These are phyloP conservation scores for Aspergillus bombycis DNA, from an alignment of 2,329 filamentous ascomycete genomes.

Conservation along the genomic window DNA sequence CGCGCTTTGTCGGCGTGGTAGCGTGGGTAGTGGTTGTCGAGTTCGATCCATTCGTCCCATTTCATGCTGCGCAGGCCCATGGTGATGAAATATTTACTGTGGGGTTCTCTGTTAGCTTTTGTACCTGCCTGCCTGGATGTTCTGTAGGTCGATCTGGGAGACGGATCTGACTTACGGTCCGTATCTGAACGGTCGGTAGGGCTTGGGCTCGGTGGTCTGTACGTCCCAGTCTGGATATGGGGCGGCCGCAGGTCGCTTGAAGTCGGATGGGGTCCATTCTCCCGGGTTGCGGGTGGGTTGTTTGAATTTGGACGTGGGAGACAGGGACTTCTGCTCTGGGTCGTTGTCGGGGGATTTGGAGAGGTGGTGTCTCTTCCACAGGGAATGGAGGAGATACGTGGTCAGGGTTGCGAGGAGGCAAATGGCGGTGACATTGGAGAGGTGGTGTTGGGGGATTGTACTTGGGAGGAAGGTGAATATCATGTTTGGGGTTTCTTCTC, in stretches of 20 bases:
- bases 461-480: neutral
- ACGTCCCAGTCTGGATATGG: constrained; percentile 73
- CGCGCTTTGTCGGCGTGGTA: constrained; percentile 73
- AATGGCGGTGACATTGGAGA: constrained; percentile 33
- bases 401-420: constrained; percentile 34
- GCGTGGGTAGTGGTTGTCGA: constrained; percentile 76
- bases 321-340: constrained; percentile 47
- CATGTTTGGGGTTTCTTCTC: neutral
- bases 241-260: constrained; percentile 60
- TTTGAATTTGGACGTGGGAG: constrained; percentile 32
- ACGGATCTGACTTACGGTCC: constrained; percentile 56
- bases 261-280: constrained; percentile 62
- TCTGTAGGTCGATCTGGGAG: neutral
- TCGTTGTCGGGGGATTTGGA: constrained; percentile 3
- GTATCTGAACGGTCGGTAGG: constrained; percentile 77
- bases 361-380: neutral
- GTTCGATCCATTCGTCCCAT: constrained; percentile 77
- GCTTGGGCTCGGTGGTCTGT: constrained; percentile 69
- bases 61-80: constrained; percentile 75
- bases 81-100: constrained; percentile 69
- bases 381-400: constrained; percentile 29
- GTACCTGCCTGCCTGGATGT: neutral
- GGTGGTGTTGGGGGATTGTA: constrained; percentile 13
- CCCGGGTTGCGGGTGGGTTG: constrained; percentile 47
- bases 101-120: neutral